phyloP scores from a whole-genome alignment of 176 grass and related monocot genomes.

The Aechmea fasciata region DNA sequence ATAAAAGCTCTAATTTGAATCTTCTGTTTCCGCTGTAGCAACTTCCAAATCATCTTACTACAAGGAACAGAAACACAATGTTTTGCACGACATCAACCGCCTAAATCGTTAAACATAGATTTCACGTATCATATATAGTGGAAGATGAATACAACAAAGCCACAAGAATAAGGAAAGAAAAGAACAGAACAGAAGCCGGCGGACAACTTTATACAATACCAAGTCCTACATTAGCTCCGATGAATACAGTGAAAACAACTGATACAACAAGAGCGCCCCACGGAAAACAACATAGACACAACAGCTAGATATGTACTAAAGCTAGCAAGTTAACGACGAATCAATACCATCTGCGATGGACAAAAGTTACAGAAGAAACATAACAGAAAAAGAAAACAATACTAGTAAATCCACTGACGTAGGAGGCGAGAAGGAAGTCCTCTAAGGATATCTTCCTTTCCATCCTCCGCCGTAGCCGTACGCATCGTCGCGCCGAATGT shows the following conservation, averaged over 20 bases:
- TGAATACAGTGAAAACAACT: background rate
- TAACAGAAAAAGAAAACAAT: background rate
- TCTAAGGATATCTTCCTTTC: constrained; percentile 45
- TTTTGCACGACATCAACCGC: no score
- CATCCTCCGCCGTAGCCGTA: constrained; percentile 22
- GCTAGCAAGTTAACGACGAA: background rate
- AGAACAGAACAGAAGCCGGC: background rate
- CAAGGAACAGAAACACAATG: no score
- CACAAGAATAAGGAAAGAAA: background rate
- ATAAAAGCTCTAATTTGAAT: no score
- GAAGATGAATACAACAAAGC: background rate
- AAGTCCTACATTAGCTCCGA: background rate
- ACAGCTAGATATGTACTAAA: no score
- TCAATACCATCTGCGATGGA: background rate
- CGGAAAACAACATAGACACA: background rate
- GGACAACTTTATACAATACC: background rate
- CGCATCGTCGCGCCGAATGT: constrained; percentile 54
- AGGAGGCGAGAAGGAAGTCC: background rate
- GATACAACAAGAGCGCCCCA: background rate
- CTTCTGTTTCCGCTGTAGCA: no score
- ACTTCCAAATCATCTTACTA: no score
- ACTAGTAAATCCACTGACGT: background rate
- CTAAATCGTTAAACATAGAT: no score
- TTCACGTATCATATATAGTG: background rate
- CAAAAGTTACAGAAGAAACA: background rate